Evolutionary conservation across 768 basidiomycete genomes (phyloP).

Genomic region (Thelephora ganbajun): DNA sequence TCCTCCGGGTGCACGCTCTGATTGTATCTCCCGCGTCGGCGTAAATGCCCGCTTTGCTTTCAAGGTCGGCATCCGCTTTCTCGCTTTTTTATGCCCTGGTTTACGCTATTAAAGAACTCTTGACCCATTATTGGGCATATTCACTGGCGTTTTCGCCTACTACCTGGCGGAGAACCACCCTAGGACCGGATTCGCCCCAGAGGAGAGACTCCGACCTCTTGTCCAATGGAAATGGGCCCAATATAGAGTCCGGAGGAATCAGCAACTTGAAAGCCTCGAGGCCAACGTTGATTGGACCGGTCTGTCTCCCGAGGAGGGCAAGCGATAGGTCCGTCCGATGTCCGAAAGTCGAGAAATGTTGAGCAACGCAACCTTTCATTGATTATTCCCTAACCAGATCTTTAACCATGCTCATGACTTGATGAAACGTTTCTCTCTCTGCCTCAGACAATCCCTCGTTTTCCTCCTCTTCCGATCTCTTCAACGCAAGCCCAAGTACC

Average conservation of each 20-base stretch:
- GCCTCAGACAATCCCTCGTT: constrained; percentile 12
- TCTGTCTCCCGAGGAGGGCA: constrained; percentile 7
- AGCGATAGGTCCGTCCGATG: neutral
- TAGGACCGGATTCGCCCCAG: constrained; percentile 44
- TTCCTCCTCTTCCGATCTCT: constrained; percentile 18
- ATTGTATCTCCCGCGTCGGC: neutral
- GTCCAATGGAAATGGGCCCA: constrained; percentile 56
- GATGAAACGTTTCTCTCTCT: constrained; percentile 26
- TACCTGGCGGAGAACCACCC: constrained; percentile 74
- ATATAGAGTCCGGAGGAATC: constrained; percentile 14
- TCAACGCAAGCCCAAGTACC: constrained; percentile 64
- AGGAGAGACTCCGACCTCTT: constrained; percentile 40
- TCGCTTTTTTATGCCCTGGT: neutral
- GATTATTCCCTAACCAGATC: constrained; percentile 9
- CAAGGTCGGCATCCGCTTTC: constrained; percentile 23
- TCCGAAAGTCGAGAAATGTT: neutral
- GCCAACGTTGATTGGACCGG: constrained; percentile 12
- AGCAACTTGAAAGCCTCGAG: constrained; percentile 5
- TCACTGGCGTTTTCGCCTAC: constrained; percentile 68
- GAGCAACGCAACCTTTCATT: no score
- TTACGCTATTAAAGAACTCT: constrained; percentile 29
- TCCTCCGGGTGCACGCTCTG: neutral
- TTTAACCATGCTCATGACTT: constrained; percentile 29
- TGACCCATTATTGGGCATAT: constrained; percentile 63
- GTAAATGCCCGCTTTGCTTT: constrained; percentile 29